A percentile compares a stretch with the other conserved stretches of the same genome.
Conservation (phyloP, 1,284 basidiomycete species). For the Caloboletus inedulis region DNA sequence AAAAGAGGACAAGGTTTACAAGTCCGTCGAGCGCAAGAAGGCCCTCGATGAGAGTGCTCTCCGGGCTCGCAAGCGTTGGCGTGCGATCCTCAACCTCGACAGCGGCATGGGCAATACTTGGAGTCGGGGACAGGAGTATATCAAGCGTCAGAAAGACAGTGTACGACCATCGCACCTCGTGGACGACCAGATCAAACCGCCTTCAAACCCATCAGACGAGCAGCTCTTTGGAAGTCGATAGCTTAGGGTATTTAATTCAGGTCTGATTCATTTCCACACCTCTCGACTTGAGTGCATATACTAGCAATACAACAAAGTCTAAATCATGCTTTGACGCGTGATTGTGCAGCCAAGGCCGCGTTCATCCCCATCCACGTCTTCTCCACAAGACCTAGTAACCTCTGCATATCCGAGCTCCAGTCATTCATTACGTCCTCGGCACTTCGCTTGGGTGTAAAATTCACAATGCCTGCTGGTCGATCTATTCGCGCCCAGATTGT, state of each 20-base stretch:
- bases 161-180: constrained; percentile 55
- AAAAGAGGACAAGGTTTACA: constrained; percentile 61
- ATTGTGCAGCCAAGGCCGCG: constrained; percentile 77
- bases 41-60: constrained; percentile 57
- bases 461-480: constrained; percentile 86
- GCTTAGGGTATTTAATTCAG: constrained; percentile 6
- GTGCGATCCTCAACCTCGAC: constrained; percentile 52
- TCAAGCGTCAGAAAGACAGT: constrained; percentile 67
- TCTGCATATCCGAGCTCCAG: constrained; percentile 96
- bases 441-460: constrained; percentile 74
- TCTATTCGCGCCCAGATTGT: constrained; percentile 95
- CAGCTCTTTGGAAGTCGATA: constrained; percentile 21
- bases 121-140: constrained; percentile 68
- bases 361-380: constrained; percentile 92
- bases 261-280: constrained; percentile 3
- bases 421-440: constrained; percentile 93
- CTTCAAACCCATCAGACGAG: constrained; percentile 15
- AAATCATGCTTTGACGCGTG: constrained; percentile 52
- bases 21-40: constrained; percentile 54
- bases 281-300: constrained; percentile 5
- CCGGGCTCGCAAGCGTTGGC: constrained; percentile 73
- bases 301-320: constrained; percentile 28
- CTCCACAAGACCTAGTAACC: constrained; percentile 76
- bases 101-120: constrained; percentile 48
- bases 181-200: constrained; percentile 19